Conservation (phyloP, 2,329 filamentous ascomycete species). For the Zopfia rhizophila region DNA sequence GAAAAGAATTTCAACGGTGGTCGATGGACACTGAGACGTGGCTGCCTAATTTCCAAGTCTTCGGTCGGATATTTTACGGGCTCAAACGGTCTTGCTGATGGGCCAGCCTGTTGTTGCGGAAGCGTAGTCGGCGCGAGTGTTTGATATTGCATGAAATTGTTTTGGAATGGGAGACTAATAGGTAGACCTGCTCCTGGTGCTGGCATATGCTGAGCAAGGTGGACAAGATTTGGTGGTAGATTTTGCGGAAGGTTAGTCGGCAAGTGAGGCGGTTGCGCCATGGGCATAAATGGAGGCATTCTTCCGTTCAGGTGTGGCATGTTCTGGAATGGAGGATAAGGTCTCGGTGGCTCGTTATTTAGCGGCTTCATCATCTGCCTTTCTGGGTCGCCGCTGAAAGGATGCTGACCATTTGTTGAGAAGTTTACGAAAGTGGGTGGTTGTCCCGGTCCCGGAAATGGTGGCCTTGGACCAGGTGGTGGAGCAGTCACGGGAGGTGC, state of each 20-base stretch:
- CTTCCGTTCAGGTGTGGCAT: constrained; percentile 10
- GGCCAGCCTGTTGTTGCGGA: constrained; percentile 58
- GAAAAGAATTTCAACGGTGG: constrained; percentile 83
- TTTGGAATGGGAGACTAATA: constrained; percentile 38
- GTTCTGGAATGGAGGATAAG: not conserved
- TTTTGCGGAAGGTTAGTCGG: constrained; percentile 7
- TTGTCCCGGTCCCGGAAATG: constrained; percentile 41
- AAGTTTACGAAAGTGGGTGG: constrained; percentile 62
- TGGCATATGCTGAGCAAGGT: constrained; percentile 31
- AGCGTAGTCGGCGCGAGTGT: constrained; percentile 46
- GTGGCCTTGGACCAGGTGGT: constrained; percentile 2
- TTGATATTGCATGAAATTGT: constrained; percentile 57
- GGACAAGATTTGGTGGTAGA: constrained; percentile 34
- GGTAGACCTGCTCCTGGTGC: constrained; percentile 30
- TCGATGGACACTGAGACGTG: constrained; percentile 70
- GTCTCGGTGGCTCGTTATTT: constrained; percentile 14
- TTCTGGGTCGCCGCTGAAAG: constrained; percentile 78
- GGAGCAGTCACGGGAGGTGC: constrained; percentile 27
- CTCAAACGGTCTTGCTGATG: constrained; percentile 54
- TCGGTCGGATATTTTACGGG: constrained; percentile 96
- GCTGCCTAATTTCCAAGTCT: constrained; percentile 82
- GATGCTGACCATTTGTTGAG: constrained; percentile 61
- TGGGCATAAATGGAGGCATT: constrained; percentile 2
- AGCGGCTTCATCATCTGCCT: constrained; percentile 10
- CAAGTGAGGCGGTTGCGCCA: not conserved